phyloP scores from a whole-genome alignment of 2,329 filamentous ascomycete genomes.

The Exophiala oligosperma region DNA sequence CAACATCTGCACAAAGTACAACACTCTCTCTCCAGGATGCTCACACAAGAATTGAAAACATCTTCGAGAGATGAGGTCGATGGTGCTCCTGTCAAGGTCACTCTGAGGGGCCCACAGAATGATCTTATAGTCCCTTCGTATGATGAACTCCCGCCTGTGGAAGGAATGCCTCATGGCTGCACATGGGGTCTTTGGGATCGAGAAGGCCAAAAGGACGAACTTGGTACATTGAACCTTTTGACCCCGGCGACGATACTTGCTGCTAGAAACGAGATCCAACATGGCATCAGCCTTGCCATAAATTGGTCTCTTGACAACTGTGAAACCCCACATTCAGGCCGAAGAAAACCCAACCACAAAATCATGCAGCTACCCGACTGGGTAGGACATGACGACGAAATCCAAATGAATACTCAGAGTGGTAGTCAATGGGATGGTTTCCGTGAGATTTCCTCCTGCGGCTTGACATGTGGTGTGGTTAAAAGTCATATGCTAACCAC shows the following conservation, averaged over 20 bases:
- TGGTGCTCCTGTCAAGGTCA: neutral
- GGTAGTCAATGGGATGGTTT: constrained; percentile 53
- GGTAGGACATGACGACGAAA: constrained; percentile 44
- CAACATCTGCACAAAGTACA: neutral
- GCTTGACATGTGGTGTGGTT: neutral
- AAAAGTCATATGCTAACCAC: neutral
- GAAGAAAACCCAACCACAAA: constrained; percentile 51
- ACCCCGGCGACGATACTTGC: constrained; percentile 55
- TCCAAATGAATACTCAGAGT: constrained; percentile 50
- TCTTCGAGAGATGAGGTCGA: neutral
- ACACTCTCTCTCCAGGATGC: neutral
- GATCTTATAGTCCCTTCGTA: neutral
- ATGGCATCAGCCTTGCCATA: constrained; percentile 56
- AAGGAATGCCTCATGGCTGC: constrained; percentile 58
- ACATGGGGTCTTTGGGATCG: constrained; percentile 57
- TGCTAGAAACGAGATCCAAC: constrained; percentile 52
- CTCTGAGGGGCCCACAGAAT: neutral
- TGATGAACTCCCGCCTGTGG: constrained; percentile 54
- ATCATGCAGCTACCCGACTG: constrained; percentile 47
- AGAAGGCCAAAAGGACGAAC: constrained; percentile 45
- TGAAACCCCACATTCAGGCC: constrained; percentile 52
- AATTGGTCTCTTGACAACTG: constrained; percentile 57
- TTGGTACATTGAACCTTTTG: constrained; percentile 56
- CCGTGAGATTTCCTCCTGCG: constrained; percentile 21
- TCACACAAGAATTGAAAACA: neutral